Percentiles rank a stretch among this genome's conserved stretches.
Conservation (phyloP, 352 stramenopile genomes). For the Bremia lactucae region DNA sequence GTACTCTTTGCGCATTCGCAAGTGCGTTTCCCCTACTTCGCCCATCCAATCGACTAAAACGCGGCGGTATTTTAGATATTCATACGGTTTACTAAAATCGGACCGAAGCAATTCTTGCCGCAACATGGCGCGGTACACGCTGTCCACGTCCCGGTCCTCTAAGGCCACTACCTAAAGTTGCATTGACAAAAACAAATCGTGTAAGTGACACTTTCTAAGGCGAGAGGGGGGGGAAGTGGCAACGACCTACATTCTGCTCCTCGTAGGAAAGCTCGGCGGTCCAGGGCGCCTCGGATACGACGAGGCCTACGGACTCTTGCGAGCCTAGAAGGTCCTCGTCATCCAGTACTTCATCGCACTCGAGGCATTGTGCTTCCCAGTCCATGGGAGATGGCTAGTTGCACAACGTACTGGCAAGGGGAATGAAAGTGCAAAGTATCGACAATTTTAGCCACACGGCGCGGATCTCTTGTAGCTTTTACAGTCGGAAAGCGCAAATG, state of each 20-base stretch:
- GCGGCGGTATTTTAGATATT: slow-evolving; percentile 76
- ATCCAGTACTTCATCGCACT: slow-evolving; percentile 76
- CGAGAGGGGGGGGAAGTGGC: neutral
- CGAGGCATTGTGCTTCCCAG: slow-evolving; percentile 52
- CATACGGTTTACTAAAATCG: slow-evolving; percentile 64
- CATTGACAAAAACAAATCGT: slow-evolving; percentile 2
- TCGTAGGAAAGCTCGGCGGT: slow-evolving; percentile 24
- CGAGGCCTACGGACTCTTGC: slow-evolving; percentile 20
- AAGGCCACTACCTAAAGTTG: slow-evolving; percentile 59
- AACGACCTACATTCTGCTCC: slow-evolving; percentile 27
- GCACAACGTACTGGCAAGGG: too few relatives aligned
- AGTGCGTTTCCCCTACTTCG: slow-evolving; percentile 69
- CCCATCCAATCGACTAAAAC: slow-evolving; percentile 81
- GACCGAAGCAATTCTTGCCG: slow-evolving; percentile 57
- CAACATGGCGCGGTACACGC: slow-evolving; percentile 63
- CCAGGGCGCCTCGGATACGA: slow-evolving; percentile 13
- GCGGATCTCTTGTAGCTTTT: slow-evolving; percentile 2
- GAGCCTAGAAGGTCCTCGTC: slow-evolving; percentile 40
- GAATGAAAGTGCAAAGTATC: neutral
- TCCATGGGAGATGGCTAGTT: too few relatives aligned
- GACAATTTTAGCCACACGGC: neutral
- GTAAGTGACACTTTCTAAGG: neutral
- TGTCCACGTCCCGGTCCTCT: slow-evolving; percentile 64
- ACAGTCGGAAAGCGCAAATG: slow-evolving; percentile 16
- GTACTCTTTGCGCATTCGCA: slow-evolving; percentile 74